A percentile compares a stretch with the other conserved stretches of the same genome.
Evolutionary conservation across 768 basidiomycete genomes (phyloP).

Genomic region (Suillus subaureus): DNA sequence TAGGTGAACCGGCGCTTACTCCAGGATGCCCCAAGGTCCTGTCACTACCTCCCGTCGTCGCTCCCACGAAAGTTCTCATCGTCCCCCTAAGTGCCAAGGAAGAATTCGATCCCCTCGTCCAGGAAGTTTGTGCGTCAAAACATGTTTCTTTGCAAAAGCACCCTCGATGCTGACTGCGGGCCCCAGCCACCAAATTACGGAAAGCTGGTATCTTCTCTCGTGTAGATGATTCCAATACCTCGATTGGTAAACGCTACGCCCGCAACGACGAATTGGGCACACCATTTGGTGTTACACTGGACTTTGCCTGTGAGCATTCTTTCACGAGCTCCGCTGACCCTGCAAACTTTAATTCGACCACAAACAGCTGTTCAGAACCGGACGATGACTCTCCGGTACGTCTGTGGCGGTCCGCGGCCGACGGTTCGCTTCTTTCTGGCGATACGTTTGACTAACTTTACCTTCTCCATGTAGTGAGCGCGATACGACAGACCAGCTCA

Average conservation of each 20-base stretch:
- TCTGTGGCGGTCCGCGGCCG: slow-evolving; percentile 16
- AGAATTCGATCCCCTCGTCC: slow-evolving; percentile 81
- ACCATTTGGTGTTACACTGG: slow-evolving; percentile 93
- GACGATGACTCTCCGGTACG: slow-evolving; percentile 92
- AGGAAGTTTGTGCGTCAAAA: slow-evolving; percentile 81
- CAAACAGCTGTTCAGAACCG: slow-evolving; percentile 80
- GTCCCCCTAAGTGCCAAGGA: slow-evolving; percentile 89
- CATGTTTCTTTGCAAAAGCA: not conserved
- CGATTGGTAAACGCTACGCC: slow-evolving; percentile 96
- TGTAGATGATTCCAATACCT: slow-evolving; percentile 93
- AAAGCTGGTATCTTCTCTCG: slow-evolving; percentile 87
- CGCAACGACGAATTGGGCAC: slow-evolving; percentile 99
- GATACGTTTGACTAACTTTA: slow-evolving; percentile 10
- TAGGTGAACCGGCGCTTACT: not conserved
- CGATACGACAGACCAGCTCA: slow-evolving; percentile 91
- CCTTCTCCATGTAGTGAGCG: slow-evolving; percentile 64
- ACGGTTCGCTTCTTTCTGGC: slow-evolving; percentile 5
- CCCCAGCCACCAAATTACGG: slow-evolving; percentile 81
- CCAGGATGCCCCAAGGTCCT: slow-evolving; percentile 60
- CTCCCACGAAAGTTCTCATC: slow-evolving; percentile 96
- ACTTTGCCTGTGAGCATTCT: slow-evolving; percentile 78
- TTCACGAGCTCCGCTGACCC: slow-evolving; percentile 1
- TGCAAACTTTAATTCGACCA: slow-evolving; percentile 6
- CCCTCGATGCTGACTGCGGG: slow-evolving; percentile 17
- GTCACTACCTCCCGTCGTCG: slow-evolving; percentile 85